Base-by-base conservation (phyloP, 2,329 filamentous ascomycete species). In the Ophiostoma sp. region DNA sequence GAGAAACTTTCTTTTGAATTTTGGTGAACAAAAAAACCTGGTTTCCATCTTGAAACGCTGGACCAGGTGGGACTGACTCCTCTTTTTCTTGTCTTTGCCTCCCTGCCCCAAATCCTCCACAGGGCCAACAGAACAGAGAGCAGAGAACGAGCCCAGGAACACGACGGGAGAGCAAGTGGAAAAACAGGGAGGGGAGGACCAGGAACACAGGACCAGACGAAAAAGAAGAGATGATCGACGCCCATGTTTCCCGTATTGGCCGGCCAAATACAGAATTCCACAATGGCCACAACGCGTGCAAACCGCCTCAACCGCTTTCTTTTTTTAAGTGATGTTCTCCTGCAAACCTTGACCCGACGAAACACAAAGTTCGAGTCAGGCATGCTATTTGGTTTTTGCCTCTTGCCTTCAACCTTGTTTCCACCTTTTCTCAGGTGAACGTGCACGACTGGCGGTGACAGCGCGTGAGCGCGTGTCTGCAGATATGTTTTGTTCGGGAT, bases 11-110 rank as follows among this genome's bases (percentile, higher is more conserved):
- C 12, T 19, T 48, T 48, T 48, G 15, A 19, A 19, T 19, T 17
- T 48, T 19, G 42, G 12, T 48, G 39, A 45, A 45, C 11, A 19
- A 6, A 28, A 70, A 70, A 70, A 70, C 68, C 68, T 70, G 68
- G 57, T 70, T 70, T 70, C 33, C 48, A 57, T 57, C 68, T 50
- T 68, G 64, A 68, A 68, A 68, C 64, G 64, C 42, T 50, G 42
- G 45, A 25, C 64, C 45, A 22, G 7, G 5, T 50, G 7, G 45
- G 64, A n/a, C 17, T 17, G 39, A n/a, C 64, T 68, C 64, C 64
- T 68, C 63, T 68, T 50, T 68, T 68, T 68, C 15, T 48, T 50
- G 39, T 25, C 48, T 69, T 69, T 48, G 12, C 31, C 22, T 69
- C 42, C 42, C 33, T 64, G 33, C 39, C 36, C 9, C 8, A 36